Base-by-base conservation (phyloP, 345 rosid species). In the Dipteronia dyeriana region DNA sequence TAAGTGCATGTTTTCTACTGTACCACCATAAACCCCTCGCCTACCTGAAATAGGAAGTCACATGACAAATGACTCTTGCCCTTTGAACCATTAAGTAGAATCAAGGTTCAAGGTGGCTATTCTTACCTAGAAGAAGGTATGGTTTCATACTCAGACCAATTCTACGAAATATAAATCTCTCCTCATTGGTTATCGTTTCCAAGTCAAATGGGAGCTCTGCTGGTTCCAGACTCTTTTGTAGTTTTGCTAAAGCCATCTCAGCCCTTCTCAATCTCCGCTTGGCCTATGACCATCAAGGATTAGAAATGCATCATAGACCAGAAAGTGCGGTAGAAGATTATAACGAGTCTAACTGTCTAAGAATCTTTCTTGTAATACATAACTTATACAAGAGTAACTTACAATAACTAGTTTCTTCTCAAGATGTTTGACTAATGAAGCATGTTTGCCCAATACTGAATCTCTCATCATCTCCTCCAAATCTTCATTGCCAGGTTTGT, bases 101-200 rank as follows among this genome's bases (percentile, higher is more conserved):
- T 53, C 73, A 75, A 79, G 71, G 49, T 75, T 53, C 70, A 75
- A 79, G 70, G 49, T 77, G 65, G 65, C 64, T 29, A 22, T 68
- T 78, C 89, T 90, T 91, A 91, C 97, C 98, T 25, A 95, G 84
- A 16, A 86, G 92, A 66, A 95, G 91, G 79, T 77, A 95, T 9
- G 97, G 95, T 80, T 91, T 91, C 98, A 95, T 93, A 79, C 97
- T 92, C 79, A 88, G 82, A 86, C 97, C 97, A 65, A 95, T 88
- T 84, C 88, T 92, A n/a, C 92, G 95, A 82, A 86, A 90, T 73
- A 92, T 83, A 85, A 86, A 80, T 75, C 97, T 91, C 82, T 95
- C 97, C 86, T 95, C 98, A 26, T 90, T 91, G 51, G 84, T 93
- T 75, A 95, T 78, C 14, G 89, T 88, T 84, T 95, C 97, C 80